Evolutionary conservation across 306 rosid genomes (phyloP).

Genomic region (Alnus glutinosa): DNA sequence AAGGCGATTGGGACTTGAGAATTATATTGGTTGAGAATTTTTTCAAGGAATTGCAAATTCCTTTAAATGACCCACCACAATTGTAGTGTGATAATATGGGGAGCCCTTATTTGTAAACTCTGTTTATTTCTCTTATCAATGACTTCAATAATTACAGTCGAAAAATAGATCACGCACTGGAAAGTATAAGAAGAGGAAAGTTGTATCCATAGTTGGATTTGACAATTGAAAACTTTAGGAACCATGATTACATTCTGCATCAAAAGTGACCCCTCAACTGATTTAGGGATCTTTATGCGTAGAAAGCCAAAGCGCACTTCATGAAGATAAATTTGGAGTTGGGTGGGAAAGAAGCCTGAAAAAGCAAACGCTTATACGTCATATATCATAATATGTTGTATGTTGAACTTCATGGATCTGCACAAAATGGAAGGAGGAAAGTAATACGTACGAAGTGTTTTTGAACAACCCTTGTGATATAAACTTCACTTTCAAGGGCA

Average conservation of each 20-base stretch:
- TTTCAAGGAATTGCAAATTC: too few species aligned
- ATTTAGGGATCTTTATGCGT: conserved; percentile 25
- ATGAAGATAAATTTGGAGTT: conserved; percentile 22
- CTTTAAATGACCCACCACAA: too few species aligned
- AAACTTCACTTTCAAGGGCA: conserved; percentile 24
- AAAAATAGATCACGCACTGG: not conserved
- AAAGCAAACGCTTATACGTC: not conserved
- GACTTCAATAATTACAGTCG: too few species aligned
- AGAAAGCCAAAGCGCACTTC: conserved; percentile 39
- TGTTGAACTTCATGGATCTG: not conserved
- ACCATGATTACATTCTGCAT: not conserved
- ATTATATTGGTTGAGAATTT: too few species aligned
- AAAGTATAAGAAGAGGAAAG: not conserved
- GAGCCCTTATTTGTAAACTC: too few species aligned
- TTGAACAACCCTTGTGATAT: conserved; percentile 14
- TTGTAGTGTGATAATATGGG: too few species aligned
- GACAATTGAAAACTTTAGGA: not conserved
- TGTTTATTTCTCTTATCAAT: too few species aligned
- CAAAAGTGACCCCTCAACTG: not conserved
- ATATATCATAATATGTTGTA: not conserved
- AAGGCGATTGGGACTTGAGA: too few species aligned
- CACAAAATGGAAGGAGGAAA: not conserved
- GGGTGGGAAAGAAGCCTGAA: conserved; percentile 39
- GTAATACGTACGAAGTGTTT: conserved; percentile 30
- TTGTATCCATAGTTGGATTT: conserved; percentile 1